phyloP scores from a whole-genome alignment of 2,329 filamentous ascomycete species.

The Chaetomiaceae sp. region DNA sequence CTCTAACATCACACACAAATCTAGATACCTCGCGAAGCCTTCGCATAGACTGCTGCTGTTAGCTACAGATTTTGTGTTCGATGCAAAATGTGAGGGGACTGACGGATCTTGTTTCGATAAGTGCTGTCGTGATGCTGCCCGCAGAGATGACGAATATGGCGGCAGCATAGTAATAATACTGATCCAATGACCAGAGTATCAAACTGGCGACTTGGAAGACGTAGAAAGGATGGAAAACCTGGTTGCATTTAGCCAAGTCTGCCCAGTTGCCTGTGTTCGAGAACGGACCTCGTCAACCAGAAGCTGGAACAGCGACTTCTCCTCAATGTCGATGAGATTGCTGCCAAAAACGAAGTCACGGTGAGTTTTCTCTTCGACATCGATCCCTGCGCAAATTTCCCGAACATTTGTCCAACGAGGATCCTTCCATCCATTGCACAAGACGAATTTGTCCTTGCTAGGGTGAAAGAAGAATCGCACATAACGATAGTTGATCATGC shows the following conservation, averaged over 20 bases:
- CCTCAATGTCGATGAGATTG: constrained; percentile 88
- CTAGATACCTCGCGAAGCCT: constrained; percentile 85
- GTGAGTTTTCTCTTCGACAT: constrained; percentile 79
- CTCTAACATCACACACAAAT: constrained; percentile 93
- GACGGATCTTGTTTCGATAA: constrained; percentile 82
- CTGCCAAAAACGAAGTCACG: constrained; percentile 83
- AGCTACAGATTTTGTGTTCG: not conserved
- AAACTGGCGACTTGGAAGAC: constrained; percentile 96
- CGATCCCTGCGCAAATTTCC: constrained; percentile 71
- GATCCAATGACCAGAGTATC: constrained; percentile 87
- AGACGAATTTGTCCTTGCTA: constrained; percentile 78
- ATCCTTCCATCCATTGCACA: constrained; percentile 91
- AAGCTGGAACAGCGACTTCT: constrained; percentile 78
- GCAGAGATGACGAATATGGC: constrained; percentile 95
- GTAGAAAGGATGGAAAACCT: constrained; percentile 96
- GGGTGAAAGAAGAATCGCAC: constrained; percentile 91
- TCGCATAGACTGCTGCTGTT: constrained; percentile 66
- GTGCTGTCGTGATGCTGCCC: constrained; percentile 82
- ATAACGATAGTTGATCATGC: constrained; percentile 86
- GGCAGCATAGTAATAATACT: constrained; percentile 96
- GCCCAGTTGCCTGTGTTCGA: not conserved
- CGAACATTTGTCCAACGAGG: constrained; percentile 78
- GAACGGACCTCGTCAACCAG: constrained; percentile 73
- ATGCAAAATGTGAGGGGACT: constrained; percentile 30
- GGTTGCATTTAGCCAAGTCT: constrained; percentile 22